phyloP scores from a whole-genome alignment of 352 stramenopile genomes.

The Peronospora belbahrii region DNA sequence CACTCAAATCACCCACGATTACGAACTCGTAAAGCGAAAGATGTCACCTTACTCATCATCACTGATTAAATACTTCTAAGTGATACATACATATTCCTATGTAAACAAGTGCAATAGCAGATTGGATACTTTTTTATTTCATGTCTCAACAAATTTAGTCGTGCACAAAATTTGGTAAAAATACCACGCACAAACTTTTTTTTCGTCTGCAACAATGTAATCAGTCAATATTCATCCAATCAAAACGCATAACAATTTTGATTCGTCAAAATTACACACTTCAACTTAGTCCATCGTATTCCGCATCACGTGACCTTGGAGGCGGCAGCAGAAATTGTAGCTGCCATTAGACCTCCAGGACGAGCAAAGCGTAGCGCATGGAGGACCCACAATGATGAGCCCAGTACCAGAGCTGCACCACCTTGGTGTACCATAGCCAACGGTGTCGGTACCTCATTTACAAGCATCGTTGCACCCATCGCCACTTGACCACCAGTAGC shows the following conservation, averaged over 20 bases:
- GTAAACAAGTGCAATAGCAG: no score
- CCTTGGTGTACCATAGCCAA: constrained; percentile 91
- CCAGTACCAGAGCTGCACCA: constrained; percentile 43
- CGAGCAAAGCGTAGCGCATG: constrained; percentile 58
- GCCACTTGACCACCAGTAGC: constrained; percentile 57
- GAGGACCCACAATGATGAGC: constrained; percentile 58
- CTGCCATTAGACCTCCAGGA: constrained; percentile 26
- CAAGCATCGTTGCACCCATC: constrained; percentile 91
- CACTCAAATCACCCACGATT: no score
- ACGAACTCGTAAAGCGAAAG: no score
- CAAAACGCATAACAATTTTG: constrained; percentile 7
- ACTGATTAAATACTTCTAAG: no score
- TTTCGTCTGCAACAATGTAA: constrained; percentile 16
- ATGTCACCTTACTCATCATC: no score
- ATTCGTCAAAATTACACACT: constrained; percentile 6
- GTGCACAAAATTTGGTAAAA: no score
- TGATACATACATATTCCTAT: no score
- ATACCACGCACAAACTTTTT: background rate
- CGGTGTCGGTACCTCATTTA: constrained; percentile 91
- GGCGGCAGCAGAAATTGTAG: constrained; percentile 13
- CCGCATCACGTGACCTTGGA: constrained; percentile 16
- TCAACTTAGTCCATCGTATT: constrained; percentile 8
- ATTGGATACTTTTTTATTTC: no score
- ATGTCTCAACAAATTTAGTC: no score
- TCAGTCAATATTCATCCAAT: constrained; percentile 29